Evolutionary conservation across 208 protist genomes (phyloP).

Genomic region (Acanthamoeba lenticulata): DNA sequence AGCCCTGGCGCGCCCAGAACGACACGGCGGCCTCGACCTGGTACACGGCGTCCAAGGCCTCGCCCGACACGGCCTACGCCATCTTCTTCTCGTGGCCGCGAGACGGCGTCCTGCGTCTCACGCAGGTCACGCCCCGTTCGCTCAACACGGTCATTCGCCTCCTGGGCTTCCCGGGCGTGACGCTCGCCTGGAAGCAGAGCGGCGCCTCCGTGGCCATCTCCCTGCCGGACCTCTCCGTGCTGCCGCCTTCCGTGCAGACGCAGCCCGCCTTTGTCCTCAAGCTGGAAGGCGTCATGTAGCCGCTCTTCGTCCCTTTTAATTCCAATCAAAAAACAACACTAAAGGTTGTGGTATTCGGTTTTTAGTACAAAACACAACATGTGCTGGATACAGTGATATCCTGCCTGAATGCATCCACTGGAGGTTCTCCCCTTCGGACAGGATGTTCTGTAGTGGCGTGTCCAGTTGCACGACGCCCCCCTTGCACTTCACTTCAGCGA

Average conservation of each 20-base stretch:
- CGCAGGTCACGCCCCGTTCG: neutral
- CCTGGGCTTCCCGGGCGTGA: neutral
- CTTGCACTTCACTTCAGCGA: no score
- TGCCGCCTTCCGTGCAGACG: neutral
- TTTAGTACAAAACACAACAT: no score
- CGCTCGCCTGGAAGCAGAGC: neutral
- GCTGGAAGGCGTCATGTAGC: neutral
- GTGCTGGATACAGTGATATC: no score
- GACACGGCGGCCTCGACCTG: conserved; percentile 33
- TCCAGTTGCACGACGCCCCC: no score
- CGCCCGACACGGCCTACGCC: conserved; percentile 1
- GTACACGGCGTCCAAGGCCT: conserved; percentile 54
- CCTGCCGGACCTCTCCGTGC: neutral
- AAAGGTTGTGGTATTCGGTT: no score
- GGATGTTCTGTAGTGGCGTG: no score
- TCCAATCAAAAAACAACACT: no score
- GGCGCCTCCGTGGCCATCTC: neutral
- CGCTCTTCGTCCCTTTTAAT: neutral
- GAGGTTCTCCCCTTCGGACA: no score
- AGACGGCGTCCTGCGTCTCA: neutral
- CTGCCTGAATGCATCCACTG: no score
- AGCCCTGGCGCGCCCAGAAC: conserved; percentile 71
- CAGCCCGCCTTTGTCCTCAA: neutral
- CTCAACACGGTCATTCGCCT: neutral
- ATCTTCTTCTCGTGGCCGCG: conserved; percentile 29